These are phyloP conservation scores for Binderoboletus segoi DNA, from an alignment of 1,284 basidiomycete species.

Conservation along the genomic window DNA sequence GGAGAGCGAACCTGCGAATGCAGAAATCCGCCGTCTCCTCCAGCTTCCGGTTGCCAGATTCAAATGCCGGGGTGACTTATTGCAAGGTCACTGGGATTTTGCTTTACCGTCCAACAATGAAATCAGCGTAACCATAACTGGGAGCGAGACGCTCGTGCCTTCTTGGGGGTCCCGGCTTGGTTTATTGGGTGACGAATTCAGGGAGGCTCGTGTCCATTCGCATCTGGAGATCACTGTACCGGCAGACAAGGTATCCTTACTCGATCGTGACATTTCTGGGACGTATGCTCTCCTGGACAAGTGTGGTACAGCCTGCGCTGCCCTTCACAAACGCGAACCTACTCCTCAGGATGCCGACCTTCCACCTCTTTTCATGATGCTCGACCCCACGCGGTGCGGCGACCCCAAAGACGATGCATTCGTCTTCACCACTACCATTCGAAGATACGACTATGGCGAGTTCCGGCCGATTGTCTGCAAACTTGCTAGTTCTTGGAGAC, in stretches of 20 bases:
- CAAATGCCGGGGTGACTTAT: slow-evolving; percentile 55
- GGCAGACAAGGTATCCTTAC: slow-evolving; percentile 46
- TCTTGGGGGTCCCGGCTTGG: slow-evolving; percentile 88
- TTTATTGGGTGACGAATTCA: slow-evolving; percentile 66
- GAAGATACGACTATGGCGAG: slow-evolving; percentile 81
- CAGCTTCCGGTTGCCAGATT: slow-evolving; percentile 82
- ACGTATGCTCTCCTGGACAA: slow-evolving; percentile 78
- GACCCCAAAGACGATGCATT: slow-evolving; percentile 74
- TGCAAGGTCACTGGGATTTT: slow-evolving; percentile 82
- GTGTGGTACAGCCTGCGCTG: slow-evolving; percentile 88
- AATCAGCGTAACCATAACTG: slow-evolving; percentile 65
- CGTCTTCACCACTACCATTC: slow-evolving; percentile 79
- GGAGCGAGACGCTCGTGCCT: slow-evolving; percentile 72
- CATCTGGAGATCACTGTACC: slow-evolving; percentile 65
- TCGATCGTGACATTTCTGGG: slow-evolving; percentile 85
- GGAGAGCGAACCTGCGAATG: slow-evolving; percentile 73
- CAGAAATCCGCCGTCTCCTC: slow-evolving; percentile 76
- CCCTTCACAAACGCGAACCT: slow-evolving; percentile 73
- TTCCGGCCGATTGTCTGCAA: slow-evolving; percentile 74
- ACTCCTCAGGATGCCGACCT: slow-evolving; percentile 46
- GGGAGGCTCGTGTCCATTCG: slow-evolving; percentile 70
- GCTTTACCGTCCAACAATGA: slow-evolving; percentile 68
- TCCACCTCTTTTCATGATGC: slow-evolving; percentile 77
- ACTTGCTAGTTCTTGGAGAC: slow-evolving; percentile 77
- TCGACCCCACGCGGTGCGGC: slow-evolving; percentile 83